phyloP scores from a whole-genome alignment of 176 grass and related monocot genomes.

The Tuctoria greenei region DNA sequence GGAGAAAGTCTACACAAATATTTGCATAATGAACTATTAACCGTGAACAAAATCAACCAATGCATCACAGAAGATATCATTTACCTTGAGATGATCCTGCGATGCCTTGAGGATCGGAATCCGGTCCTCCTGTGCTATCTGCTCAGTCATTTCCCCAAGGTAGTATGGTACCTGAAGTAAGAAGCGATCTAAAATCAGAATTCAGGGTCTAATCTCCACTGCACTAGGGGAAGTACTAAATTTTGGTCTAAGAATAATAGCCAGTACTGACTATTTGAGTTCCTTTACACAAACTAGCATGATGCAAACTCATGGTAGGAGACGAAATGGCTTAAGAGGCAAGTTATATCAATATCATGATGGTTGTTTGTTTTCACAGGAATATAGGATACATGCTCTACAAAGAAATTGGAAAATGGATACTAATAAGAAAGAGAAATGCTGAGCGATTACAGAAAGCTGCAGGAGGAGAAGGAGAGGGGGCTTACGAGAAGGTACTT shows the following conservation, averaged over 20 bases:
- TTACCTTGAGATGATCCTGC: constrained; percentile 75
- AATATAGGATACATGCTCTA: not conserved
- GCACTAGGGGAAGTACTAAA: not conserved
- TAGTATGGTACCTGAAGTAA: constrained; percentile 67
- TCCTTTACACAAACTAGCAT: not conserved
- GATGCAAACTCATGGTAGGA: not conserved
- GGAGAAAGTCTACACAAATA: not conserved
- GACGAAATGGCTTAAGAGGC: not conserved
- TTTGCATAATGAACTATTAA: not conserved
- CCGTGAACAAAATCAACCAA: not conserved
- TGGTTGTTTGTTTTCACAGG: not conserved
- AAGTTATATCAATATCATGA: not conserved
- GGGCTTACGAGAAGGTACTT: constrained; percentile 68
- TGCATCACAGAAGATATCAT: not conserved
- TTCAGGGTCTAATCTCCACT: not conserved
- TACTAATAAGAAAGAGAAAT: not conserved
- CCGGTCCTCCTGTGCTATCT: constrained; percentile 58
- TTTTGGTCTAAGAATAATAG: not conserved
- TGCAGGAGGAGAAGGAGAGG: not conserved
- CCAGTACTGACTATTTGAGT: not conserved
- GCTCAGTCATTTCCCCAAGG: constrained; percentile 78
- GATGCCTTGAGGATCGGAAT: constrained; percentile 57
- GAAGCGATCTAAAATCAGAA: not conserved
- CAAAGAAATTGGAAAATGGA: not conserved
- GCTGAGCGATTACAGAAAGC: not conserved